Conservation (phyloP, 2,329 filamentous ascomycete species). For the Gaeumannomyces tritici region DNA sequence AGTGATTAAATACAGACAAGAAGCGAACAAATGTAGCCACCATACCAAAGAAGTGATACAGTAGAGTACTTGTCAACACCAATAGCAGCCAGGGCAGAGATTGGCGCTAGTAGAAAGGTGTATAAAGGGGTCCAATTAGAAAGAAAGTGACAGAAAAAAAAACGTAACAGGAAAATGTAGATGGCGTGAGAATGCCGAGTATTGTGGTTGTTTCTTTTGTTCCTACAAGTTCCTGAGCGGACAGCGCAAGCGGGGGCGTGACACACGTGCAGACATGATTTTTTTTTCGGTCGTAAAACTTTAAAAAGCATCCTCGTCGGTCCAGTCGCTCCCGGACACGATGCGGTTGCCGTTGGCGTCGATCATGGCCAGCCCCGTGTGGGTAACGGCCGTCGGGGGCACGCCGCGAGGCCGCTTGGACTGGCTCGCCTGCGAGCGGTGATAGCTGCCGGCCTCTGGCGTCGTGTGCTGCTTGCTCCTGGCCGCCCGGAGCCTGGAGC, state of each 20-base stretch:
- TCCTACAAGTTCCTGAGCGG: background rate
- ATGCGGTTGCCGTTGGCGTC: slow-evolving; percentile 54
- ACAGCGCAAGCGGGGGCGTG: background rate
- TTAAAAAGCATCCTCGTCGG: slow-evolving; percentile 52
- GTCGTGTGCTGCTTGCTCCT: slow-evolving; percentile 52
- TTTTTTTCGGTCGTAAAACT: slow-evolving; percentile 8
- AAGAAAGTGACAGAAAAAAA: slow-evolving; percentile 9
- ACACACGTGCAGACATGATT: background rate
- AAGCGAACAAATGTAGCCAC: background rate
- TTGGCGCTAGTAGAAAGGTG: background rate
- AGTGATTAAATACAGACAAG: background rate
- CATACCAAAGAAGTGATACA: background rate
- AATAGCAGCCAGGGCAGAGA: background rate
- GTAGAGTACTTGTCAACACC: background rate
- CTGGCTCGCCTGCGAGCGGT: slow-evolving; percentile 26
- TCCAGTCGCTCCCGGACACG: slow-evolving; percentile 57
- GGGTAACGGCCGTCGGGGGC: slow-evolving; percentile 29
- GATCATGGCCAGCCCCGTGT: slow-evolving; percentile 37
- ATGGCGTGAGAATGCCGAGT: background rate
- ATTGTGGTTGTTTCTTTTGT: background rate
- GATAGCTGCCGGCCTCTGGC: slow-evolving; percentile 32
- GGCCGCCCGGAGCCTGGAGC: slow-evolving; percentile 64
- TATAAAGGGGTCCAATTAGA: background rate
- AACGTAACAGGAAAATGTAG: too few species aligned
- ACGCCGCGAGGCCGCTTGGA: slow-evolving; percentile 46